Evolutionary conservation across 495 filamentous ascomycete species (phyloP).

Genomic region (Penicillium macrosclerotiorum): DNA sequence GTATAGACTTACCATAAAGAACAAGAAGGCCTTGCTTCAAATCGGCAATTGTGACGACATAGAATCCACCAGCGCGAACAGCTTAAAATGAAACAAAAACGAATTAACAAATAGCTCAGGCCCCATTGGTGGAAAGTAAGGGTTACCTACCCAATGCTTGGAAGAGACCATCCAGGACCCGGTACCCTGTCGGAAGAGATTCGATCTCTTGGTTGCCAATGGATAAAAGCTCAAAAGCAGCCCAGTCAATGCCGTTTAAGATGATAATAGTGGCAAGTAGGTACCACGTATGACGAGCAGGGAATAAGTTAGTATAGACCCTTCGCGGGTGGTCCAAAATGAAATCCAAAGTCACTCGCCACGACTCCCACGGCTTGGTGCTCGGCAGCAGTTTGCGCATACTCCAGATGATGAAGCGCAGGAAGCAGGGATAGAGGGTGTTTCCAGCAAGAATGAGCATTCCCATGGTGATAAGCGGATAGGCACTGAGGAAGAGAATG

Average conservation of each 20-base stretch:
- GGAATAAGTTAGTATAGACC: slow-evolving; percentile 79
- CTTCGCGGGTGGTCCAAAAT: slow-evolving; percentile 76
- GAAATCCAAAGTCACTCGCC: slow-evolving; percentile 69
- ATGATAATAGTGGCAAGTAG: slow-evolving; percentile 67
- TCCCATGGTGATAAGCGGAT: slow-evolving; percentile 73
- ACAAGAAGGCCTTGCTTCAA: slow-evolving; percentile 73
- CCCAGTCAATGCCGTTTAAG: slow-evolving; percentile 81
- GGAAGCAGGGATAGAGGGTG: slow-evolving; percentile 74
- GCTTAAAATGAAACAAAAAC: slow-evolving; percentile 45
- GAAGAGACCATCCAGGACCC: slow-evolving; percentile 76
- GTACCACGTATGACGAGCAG: slow-evolving; percentile 76
- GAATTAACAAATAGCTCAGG: slow-evolving; percentile 8
- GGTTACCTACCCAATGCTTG: slow-evolving; percentile 58
- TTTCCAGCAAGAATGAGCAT: slow-evolving; percentile 83
- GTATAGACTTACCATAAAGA: slow-evolving; percentile 53
- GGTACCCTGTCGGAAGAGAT: slow-evolving; percentile 52
- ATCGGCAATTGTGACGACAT: slow-evolving; percentile 69
- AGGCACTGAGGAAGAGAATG: slow-evolving; percentile 37
- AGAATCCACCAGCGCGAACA: slow-evolving; percentile 81
- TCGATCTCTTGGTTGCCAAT: slow-evolving; percentile 67
- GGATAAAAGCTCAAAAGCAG: slow-evolving; percentile 74
- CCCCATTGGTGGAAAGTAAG: no score
- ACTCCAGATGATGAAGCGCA: slow-evolving; percentile 73
- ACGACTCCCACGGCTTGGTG: slow-evolving; percentile 40
- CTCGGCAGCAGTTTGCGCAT: slow-evolving; percentile 50